These are phyloP conservation scores for Neonectria faginata DNA, from an alignment of 2,329 filamentous ascomycete genomes.

Conservation along the genomic window DNA sequence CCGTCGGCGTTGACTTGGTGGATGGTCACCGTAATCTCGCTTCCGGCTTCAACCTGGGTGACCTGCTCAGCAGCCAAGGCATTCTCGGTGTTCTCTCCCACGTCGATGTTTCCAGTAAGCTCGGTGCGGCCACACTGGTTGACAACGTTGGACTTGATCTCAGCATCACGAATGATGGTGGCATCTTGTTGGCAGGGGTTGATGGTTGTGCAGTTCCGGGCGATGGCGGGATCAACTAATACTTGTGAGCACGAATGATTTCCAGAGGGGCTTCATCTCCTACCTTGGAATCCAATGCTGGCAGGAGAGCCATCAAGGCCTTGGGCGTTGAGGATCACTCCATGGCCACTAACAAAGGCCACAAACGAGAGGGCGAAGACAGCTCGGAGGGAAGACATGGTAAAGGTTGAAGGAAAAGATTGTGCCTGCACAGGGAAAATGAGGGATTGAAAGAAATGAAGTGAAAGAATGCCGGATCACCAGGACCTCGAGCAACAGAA, in stretches of 20 bases:
- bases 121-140: constrained; percentile 74
- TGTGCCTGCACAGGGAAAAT: constrained; percentile 40
- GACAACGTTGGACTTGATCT: constrained; percentile 64
- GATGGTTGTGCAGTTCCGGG: constrained; percentile 72
- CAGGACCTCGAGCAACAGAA: constrained; percentile 37
- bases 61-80: constrained; percentile 59
- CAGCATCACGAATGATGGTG: constrained; percentile 70
- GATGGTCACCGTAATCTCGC: constrained; percentile 66
- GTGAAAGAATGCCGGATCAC: constrained; percentile 38
- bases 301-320: constrained; percentile 59
- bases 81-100: constrained; percentile 67
- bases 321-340: constrained; percentile 60
- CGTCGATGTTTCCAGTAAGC: constrained; percentile 70
- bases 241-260: constrained; percentile 3
- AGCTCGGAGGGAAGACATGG: constrained; percentile 35
- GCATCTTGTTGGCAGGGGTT: constrained; percentile 75
- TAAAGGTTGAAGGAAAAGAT: constrained; percentile 24
- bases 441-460: constrained; percentile 23
- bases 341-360: constrained; percentile 51
- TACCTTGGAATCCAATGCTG: constrained; percentile 63
- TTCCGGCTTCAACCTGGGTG: constrained; percentile 62
- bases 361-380: constrained; percentile 35
- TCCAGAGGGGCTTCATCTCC: fast-evolving
- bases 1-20: constrained; percentile 77
- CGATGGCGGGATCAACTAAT: constrained; percentile 63